Evolutionary conservation across 495 filamentous ascomycete species (phyloP).

Genomic region (Amphirosellinia nigrospora): DNA sequence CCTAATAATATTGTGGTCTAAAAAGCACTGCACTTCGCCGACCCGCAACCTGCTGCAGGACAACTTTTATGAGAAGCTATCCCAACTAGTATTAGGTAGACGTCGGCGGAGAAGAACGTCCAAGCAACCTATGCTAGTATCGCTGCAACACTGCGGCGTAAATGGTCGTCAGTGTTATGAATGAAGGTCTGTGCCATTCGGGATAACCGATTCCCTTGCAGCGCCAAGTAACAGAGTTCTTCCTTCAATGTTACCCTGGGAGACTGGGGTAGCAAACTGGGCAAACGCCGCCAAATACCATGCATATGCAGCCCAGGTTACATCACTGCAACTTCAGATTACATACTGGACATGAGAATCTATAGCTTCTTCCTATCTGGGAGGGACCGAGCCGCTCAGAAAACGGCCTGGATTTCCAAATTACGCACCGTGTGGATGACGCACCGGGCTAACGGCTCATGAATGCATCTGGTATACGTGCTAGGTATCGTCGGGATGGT

Average conservation of each 20-base stretch:
- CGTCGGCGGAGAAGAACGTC: not conserved
- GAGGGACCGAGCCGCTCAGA: not conserved
- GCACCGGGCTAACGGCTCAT: not conserved
- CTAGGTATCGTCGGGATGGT: not conserved
- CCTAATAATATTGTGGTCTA: not conserved
- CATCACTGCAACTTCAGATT: not conserved
- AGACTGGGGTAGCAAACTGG: not conserved
- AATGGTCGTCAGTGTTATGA: not conserved
- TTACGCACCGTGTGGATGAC: not conserved
- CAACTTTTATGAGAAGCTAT: not conserved
- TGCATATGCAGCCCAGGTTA: conserved; percentile 2
- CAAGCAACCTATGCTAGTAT: not conserved
- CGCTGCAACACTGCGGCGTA: conserved; percentile 1
- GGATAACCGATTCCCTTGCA: not conserved
- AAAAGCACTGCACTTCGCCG: not conserved
- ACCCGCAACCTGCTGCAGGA: not conserved
- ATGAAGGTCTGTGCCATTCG: not conserved
- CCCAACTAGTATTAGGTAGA: not conserved
- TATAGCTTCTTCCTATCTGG: not conserved
- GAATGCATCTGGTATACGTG: too few species aligned
- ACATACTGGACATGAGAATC: not conserved
- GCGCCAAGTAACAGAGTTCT: not conserved
- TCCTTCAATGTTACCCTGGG: not conserved
- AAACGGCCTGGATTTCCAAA: not conserved
- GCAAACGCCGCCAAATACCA: not conserved